Conservation (phyloP, 306 rosid species). For the Quercus cerris region DNA sequence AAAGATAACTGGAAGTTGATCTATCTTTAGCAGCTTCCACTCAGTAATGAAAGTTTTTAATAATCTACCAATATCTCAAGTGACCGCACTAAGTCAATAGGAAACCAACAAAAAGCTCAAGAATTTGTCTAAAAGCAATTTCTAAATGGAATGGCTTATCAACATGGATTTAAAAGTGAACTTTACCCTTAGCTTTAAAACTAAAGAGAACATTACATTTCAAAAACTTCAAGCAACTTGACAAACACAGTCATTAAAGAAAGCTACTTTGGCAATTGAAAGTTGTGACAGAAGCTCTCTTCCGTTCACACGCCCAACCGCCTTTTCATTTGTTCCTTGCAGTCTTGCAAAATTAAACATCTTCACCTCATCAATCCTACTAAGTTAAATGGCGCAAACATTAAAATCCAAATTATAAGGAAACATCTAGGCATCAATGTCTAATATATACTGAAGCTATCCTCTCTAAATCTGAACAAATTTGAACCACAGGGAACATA, state of each 20-base stretch:
- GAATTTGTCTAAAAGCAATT: constrained; percentile 34
- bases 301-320: constrained; percentile 22
- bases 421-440: neutral
- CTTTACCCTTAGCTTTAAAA: constrained; percentile 29
- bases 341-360: constrained; percentile 16
- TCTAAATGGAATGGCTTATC: constrained; percentile 30
- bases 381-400: neutral
- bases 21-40: constrained; percentile 12
- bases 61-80: constrained; percentile 13
- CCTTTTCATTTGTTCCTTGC: constrained; percentile 7
- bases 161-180: constrained; percentile 25
- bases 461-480: neutral
- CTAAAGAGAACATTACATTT: constrained; percentile 13
- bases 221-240: constrained; percentile 16
- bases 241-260: constrained; percentile 9
- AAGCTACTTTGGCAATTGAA: constrained; percentile 28
- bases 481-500: neutral
- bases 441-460: neutral
- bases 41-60: constrained; percentile 1
- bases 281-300: constrained; percentile 24
- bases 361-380: neutral
- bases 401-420: constrained; percentile 3
- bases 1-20: constrained; percentile 5
- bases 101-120: constrained; percentile 21
- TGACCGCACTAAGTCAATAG: constrained; percentile 16